Percentiles rank a stretch among this genome's conserved stretches.
phyloP scores from a whole-genome alignment of 257 asterid genomes.

The Buddleja alternifolia region DNA sequence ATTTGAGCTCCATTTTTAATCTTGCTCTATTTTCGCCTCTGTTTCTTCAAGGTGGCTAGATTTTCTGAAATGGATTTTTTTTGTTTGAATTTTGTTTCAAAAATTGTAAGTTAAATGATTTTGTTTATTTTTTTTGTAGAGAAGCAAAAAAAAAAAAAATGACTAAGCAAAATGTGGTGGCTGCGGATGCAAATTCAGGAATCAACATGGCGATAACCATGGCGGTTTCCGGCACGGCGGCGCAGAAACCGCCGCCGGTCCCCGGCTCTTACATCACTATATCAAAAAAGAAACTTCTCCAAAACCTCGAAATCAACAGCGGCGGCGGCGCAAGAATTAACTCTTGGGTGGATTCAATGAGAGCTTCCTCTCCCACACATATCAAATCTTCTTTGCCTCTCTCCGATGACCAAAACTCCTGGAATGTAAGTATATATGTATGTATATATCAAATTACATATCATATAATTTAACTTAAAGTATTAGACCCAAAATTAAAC shows the following conservation, averaged over 20 bases:
- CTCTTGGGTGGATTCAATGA: slow-evolving; percentile 93
- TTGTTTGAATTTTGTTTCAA: background rate
- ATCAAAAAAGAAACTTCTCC: slow-evolving; percentile 62
- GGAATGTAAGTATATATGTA: slow-evolving; percentile 51
- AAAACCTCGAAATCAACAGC: slow-evolving; percentile 57
- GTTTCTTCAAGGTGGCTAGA: slow-evolving; percentile 3
- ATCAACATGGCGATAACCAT: slow-evolving; percentile 49
- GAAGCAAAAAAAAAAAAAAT: slow-evolving; percentile 16
- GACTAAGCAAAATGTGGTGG: slow-evolving; percentile 78
- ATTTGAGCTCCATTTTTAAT: background rate
- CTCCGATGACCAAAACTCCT: slow-evolving; percentile 55
- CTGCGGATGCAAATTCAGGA: slow-evolving; percentile 51
- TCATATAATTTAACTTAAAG: too few species aligned
- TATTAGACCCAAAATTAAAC: too few species aligned
- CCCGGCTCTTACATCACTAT: slow-evolving; percentile 70
- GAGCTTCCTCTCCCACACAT: slow-evolving; percentile 92
- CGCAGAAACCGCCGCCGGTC: slow-evolving; percentile 73
- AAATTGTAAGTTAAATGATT: background rate
- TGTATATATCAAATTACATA: too few species aligned
- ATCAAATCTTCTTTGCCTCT: slow-evolving; percentile 45
- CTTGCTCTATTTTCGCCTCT: slow-evolving; percentile 2
- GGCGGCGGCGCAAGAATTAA: slow-evolving; percentile 50
- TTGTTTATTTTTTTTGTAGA: background rate
- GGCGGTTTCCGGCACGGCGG: slow-evolving; percentile 59
- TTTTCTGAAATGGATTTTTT: too few species aligned